Conservation (phyloP, 2,329 filamentous ascomycete species). For the Claviceps sp. region DNA sequence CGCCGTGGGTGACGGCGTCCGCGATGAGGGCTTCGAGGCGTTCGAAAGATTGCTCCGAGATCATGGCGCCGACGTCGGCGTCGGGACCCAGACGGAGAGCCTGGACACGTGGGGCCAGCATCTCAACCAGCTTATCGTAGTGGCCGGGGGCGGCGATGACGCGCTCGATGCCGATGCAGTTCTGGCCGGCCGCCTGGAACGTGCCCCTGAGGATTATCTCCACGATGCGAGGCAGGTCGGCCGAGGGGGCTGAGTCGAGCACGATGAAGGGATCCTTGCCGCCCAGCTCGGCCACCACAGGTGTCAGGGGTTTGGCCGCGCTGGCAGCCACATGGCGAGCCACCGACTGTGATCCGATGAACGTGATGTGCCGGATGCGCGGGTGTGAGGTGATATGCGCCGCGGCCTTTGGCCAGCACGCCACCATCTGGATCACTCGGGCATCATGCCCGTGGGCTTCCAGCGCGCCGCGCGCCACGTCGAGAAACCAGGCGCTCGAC, state of each 20-base stretch:
- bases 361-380: conserved; percentile 77
- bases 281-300: conserved; percentile 80
- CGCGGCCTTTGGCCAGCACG: conserved; percentile 79
- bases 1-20: conserved; percentile 67
- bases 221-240: conserved; percentile 56
- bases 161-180: conserved; percentile 94
- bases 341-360: conserved; percentile 81
- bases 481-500: conserved; percentile 72
- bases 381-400: conserved; percentile 74
- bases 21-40: conserved; percentile 63
- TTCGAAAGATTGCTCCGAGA: conserved; percentile 64
- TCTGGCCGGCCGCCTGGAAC: conserved; percentile 92
- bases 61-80: conserved; percentile 79
- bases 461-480: conserved; percentile 67
- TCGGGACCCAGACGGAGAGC: conserved; percentile 63
- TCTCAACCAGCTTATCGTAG: conserved; percentile 58
- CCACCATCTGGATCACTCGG: conserved; percentile 68
- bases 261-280: conserved; percentile 90
- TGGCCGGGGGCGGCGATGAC: conserved; percentile 62
- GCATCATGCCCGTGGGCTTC: conserved; percentile 70
- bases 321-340: conserved; percentile 80
- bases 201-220: conserved; percentile 82
- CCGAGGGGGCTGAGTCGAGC: conserved; percentile 56
- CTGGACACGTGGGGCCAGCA: conserved; percentile 61
- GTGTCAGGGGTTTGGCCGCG: conserved; percentile 74